phyloP scores from a whole-genome alignment of 805 yeast species.

The Metschnikowia kunwiensis region DNA sequence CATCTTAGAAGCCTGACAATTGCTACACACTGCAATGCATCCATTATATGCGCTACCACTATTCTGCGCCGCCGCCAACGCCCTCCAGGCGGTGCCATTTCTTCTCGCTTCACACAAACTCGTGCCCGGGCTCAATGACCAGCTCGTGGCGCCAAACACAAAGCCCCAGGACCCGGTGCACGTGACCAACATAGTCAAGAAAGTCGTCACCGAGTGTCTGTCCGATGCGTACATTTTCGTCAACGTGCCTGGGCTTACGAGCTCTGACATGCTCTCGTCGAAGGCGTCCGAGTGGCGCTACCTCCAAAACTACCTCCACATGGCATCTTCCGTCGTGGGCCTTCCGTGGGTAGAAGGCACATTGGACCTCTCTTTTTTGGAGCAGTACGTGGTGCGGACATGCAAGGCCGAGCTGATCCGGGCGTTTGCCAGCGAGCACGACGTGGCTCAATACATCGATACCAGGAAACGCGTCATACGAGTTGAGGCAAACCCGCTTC shows the following conservation, averaged over 20 bases:
- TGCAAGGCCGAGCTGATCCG: slow-evolving; percentile 52
- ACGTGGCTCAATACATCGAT: slow-evolving; percentile 58
- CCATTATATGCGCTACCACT: slow-evolving; percentile 2
- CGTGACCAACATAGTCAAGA: slow-evolving; percentile 35
- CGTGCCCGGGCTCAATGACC: slow-evolving; percentile 29
- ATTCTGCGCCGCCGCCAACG: slow-evolving; percentile 1
- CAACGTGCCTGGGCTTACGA: slow-evolving; percentile 38
- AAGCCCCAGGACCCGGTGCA: slow-evolving; percentile 22
- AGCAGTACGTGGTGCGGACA: slow-evolving; percentile 39
- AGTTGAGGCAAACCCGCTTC: slow-evolving; percentile 53
- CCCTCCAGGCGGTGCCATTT: slow-evolving; percentile 29
- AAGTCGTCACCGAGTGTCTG: slow-evolving; percentile 36
- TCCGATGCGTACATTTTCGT: slow-evolving; percentile 38
- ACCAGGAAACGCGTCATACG: slow-evolving; percentile 58
- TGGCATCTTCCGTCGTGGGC: slow-evolving; percentile 60
- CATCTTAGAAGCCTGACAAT: too few relatives aligned
- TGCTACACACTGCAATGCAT: too few relatives aligned
- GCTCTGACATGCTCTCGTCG: slow-evolving; percentile 25
- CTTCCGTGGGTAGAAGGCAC: slow-evolving; percentile 49
- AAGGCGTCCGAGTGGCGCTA: slow-evolving; percentile 44
- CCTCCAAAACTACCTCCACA: slow-evolving; percentile 47
- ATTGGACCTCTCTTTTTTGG: slow-evolving; percentile 44
- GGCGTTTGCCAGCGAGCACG: slow-evolving; percentile 41
- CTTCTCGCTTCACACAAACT: slow-evolving; percentile 40
- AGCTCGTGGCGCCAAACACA: slow-evolving; percentile 20